Evolutionary conservation across 139 green algal species (phyloP).

Genomic region (Chlamydomonas sp.): DNA sequence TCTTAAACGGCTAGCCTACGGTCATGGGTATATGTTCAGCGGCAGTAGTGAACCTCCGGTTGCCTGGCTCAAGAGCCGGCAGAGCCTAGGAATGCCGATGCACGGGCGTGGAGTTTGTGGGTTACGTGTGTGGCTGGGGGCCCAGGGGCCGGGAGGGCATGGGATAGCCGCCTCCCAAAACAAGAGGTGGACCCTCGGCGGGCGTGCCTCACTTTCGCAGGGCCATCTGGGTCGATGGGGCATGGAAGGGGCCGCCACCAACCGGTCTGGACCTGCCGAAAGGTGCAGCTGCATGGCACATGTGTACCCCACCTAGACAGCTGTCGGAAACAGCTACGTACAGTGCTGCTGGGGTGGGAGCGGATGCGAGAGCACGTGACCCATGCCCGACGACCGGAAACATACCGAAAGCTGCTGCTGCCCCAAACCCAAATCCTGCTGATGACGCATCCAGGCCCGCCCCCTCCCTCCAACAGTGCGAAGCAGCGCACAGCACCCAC

Average conservation of each 20-base stretch:
- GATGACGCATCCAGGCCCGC: not conserved
- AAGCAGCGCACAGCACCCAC: constrained; percentile 35
- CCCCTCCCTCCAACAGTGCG: too few species aligned
- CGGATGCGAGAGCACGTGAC: too few species aligned
- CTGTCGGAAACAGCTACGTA: not conserved
- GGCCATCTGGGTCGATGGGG: constrained; percentile 17
- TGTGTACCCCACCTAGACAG: not conserved
- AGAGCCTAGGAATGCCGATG: too few species aligned
- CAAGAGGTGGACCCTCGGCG: not conserved
- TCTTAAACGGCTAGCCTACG: too few species aligned
- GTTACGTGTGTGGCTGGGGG: too few species aligned
- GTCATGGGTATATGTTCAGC: too few species aligned
- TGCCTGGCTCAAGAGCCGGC: too few species aligned
- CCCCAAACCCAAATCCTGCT: not conserved
- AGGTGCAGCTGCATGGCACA: not conserved
- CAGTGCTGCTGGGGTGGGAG: not conserved
- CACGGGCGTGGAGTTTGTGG: too few species aligned
- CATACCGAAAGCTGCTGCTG: not conserved
- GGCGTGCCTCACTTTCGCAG: not conserved
- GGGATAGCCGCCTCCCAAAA: too few species aligned
- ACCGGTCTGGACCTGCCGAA: constrained; percentile 46
- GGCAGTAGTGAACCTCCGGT: too few species aligned
- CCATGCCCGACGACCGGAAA: too few species aligned
- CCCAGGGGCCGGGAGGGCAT: too few species aligned
- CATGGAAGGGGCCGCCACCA: constrained; percentile 8